Evolutionary conservation across 2,329 filamentous ascomycete genomes (phyloP), one percentile per base, ranked within the genome.

Genomic region (Madurella fahalii): DNA sequence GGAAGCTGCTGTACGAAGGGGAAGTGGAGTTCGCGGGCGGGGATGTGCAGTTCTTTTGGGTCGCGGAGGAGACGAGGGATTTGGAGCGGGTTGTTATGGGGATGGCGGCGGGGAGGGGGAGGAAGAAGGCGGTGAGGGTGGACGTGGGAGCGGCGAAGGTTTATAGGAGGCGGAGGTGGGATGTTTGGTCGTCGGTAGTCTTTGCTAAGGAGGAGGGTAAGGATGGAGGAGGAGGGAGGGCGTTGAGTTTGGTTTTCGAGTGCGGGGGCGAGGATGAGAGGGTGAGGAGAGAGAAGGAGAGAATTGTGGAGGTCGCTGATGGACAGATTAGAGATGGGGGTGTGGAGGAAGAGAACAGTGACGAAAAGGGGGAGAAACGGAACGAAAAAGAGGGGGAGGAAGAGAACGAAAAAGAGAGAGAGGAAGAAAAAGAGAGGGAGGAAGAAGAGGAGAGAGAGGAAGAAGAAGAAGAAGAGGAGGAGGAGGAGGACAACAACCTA

Each of bases 221-320:
- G 37, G n/a, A 17, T 39, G 37, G 16, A 40, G 20, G 40, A 12
- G 16, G 4, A 7, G 15, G 31, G 18, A 50, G 40, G 18, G 30
- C 16, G 20, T n/a, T n/a, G n/a, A n/a, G n/a, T n/a, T 17, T 58
- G n/a, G 53, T 58, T 15, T 53, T 62, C 51, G 60, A 59, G 7
- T n/a, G n/a, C n/a, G 50, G 54, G 20, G 46, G 32, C 2, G 57
- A 11, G 49, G 45, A 16, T n/a, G n/a, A 20, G 40, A 34, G 20
- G 40, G 5, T 7, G 50, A 25, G 37, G 39, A 25, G 25, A 17
- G 15, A 13, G 42, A 30, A 9, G 25, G 46, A 9, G 46, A 15
- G 40, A n/a, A n/a, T n/a, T n/a, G n/a, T n/a, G n/a, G n/a, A n/a
- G n/a, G n/a, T n/a, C n/a, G n/a, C n/a, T n/a, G 13, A 13, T 3